Base-by-base conservation (phyloP, 1,284 basidiomycete species). In the Phellopilus nigrolimitatus region DNA sequence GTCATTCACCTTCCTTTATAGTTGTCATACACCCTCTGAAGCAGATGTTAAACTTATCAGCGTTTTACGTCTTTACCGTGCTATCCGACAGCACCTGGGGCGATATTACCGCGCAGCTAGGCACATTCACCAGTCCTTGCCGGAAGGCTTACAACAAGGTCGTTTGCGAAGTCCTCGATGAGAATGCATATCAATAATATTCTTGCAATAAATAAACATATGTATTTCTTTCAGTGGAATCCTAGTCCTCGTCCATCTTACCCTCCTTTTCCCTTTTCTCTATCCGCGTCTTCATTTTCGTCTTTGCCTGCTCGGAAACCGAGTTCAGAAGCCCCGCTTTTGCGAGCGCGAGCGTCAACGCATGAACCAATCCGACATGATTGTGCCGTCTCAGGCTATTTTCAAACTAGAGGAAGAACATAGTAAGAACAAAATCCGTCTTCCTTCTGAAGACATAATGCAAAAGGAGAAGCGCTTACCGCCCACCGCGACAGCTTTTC, bases 361-460 rank as follows among this genome's bases (percentile, higher is more conserved):
- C 82, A 60, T 91, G 84, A 4, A 84, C 77, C 21, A 93, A 71
- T 25, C 91, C 88, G 40, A 91, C 75, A 63, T 91, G 87, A 61
- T 92, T 93, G 63, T 93, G 89, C 61, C 81, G 72, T 39, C 90
- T 76, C 37, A 91, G 71, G 55, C 84, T 82, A 66, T 91, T 91
- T 67, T 91, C 88, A 57, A 91, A 89, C 84, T 89, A 59, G 27
- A 25, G 33, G 3, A 53, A 33, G n/a, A 37, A 36, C 19, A 17
- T 30, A 6, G 3, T 34, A 2, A 34, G 7, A 21, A 27, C 5
- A 9, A 17, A n/a, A 42, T 7, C 12, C 8, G 30, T 7, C 22
- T 10, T 31, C n/a, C n/a, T n/a, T n/a, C n/a, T n/a, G n/a, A n/a
- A n/a, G n/a, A 12, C 10, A 6, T 4, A 21, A 40, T 19, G 39